Percentiles rank a stretch among this genome's conserved stretches.
Evolutionary conservation across 2,329 filamentous ascomycete genomes (phyloP).

Genomic region (Juglanconis juglandina): DNA sequence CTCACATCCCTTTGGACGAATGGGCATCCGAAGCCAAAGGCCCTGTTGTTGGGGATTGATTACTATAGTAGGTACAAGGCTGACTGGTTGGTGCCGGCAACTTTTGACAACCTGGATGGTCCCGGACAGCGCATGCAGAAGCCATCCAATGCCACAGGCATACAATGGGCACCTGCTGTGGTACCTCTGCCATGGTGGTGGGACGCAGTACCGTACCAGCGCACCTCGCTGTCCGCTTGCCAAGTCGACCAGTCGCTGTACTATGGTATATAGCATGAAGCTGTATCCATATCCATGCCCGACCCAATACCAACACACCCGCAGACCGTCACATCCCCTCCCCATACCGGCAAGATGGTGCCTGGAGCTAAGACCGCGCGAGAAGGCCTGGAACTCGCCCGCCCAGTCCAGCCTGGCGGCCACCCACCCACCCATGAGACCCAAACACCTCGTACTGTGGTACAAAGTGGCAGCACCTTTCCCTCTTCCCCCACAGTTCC

Average conservation of each 20-base stretch:
- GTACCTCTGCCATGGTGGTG: neutral
- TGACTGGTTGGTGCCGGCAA: neutral
- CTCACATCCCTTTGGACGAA: no score
- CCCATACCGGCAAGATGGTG: neutral
- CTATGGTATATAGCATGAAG: neutral
- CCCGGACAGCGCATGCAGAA: neutral
- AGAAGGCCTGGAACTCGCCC: neutral
- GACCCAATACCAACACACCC: conserved; percentile 3
- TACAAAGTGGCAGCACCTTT: neutral
- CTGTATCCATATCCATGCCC: conserved; percentile 11
- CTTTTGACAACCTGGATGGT: neutral
- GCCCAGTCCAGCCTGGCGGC: neutral
- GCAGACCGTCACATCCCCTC: neutral
- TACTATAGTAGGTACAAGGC: neutral
- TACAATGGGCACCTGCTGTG: neutral
- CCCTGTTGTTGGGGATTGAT: neutral
- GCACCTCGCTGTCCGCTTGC: neutral
- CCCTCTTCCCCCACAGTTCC: neutral
- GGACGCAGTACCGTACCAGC: neutral
- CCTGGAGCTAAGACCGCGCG: conserved; percentile 17
- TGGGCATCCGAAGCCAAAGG: neutral
- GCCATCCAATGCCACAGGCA: neutral
- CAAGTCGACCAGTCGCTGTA: neutral
- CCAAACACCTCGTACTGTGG: conserved; percentile 12
- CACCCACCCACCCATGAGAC: conserved; percentile 4